Base-by-base conservation (phyloP, 2,329 filamentous ascomycete genomes). In the Trichothecium roseum region DNA sequence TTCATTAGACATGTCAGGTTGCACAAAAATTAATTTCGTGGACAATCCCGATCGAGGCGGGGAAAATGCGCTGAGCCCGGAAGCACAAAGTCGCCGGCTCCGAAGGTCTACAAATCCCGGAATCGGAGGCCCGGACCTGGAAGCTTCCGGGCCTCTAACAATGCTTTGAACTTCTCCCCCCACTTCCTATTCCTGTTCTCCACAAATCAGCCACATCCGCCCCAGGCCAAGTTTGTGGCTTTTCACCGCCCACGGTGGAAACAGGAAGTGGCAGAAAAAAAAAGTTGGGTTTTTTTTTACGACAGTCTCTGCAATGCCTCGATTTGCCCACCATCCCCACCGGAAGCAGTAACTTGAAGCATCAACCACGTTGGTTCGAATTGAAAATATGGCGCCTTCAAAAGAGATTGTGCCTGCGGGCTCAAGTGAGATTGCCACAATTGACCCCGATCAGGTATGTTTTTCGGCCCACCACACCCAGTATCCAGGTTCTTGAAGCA, bases 401-500 rank as follows among this genome's bases (percentile, higher is more conserved):
- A 64, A 62, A 45, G 52, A 61, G 40, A 46, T 65, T 37, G 55
- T 47, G 38, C 48, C 48, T 30, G 43, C 49, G 30, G 47, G 51
- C 46, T 47, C 56, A 14, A 48, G 51, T 35, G 51, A 52, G 32
- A 40, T 57, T 29, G 47, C 50, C 24, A 41, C 52, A 24, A 57
- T 66, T 48, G 55, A 60, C 41, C 56, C 60, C 10, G 61, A 63
- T 18, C 61, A 64, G 60, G 61, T 64, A 20, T 10, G 20, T 30
- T 34, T 15, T 9, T 7, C 32, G 15, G 18, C 14, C 14, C 18
- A 14, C 3, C 12, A 17, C 8, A 20, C 7, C 24, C n/a, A n/a
- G n/a, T n/a, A n/a, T n/a, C n/a, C n/a, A n/a, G n/a, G n/a, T n/a
- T n/a, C n/a, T n/a, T n/a, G n/a, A n/a, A n/a, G n/a, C n/a, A n/a